Evolutionary conservation across 78 protist genomes (phyloP), one percentile per base, ranked within the genome.

Genomic region (Corallochytrium limacisporum): DNA sequence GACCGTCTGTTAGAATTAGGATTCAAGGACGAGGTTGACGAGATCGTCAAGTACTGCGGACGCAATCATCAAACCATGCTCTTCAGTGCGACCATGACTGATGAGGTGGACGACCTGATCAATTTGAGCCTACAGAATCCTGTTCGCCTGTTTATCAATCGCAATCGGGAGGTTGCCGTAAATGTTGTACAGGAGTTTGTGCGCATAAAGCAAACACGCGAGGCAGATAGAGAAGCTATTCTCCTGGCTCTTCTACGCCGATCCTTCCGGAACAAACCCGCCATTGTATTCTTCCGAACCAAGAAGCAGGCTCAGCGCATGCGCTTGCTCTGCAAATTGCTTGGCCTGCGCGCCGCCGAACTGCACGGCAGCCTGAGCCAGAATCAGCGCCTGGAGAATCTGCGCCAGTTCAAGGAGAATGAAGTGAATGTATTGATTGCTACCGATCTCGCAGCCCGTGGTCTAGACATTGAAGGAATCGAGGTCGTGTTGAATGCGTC

Each of bases 391-490:
- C 32, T 67, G 24, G 55, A 51, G 46, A 31, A 67, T 32, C 69
- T 82, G 37, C 57, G 40, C n/a, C 61, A 70, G 65, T 71, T 57
- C 42, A 57, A 71, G 48, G 18, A 72, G 6, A 62, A 42, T 4
- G 54, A 49, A 20, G 54, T 44, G 20, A 59, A 63, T 15, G 22
- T 83, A 1, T 38, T 77, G 32, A n/a, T 79, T 0, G 82, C 83
- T 12, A 87, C 92, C 6, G 93, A 91, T 24, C 82, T 88, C 32
- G 93, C 93, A 0, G 3, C 76, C 1, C 75, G 93, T 9, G 97
- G 95, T 12, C 86, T 91, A 1, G 96, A 91, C 43, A 91, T 91
- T 40, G 84, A 75, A 7, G 35, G 47, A 4, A 84, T 89, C 15
- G 44, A 73, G 47, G 43, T 69, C 3, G 93, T 88, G 29, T 12